Conservation (phyloP, 345 rosid genomes). For the Pistacia vera region DNA sequence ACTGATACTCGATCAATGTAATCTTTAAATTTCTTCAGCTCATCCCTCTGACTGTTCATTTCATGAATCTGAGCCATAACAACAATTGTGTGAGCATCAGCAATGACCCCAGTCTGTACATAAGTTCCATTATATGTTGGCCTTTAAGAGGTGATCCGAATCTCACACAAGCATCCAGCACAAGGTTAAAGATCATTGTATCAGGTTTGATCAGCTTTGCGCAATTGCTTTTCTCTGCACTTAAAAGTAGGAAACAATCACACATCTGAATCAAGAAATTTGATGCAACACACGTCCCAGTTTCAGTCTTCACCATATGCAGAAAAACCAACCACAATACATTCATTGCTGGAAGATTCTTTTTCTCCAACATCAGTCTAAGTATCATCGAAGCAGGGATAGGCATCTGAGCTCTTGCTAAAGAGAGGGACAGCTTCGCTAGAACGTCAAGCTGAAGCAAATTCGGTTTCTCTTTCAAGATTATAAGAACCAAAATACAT, state of each 20-base stretch:
- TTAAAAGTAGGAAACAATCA: slow-evolving; percentile 28
- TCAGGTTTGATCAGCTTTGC: slow-evolving; percentile 54
- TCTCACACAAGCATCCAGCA: slow-evolving; percentile 74
- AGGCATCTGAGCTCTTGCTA: slow-evolving; percentile 75
- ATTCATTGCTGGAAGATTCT: slow-evolving; percentile 32
- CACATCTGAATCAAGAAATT: slow-evolving; percentile 72
- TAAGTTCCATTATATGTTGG: slow-evolving; percentile 66
- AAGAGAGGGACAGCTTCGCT: slow-evolving; percentile 55
- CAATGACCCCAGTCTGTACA: slow-evolving; percentile 54
- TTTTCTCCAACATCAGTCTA: slow-evolving; percentile 56
- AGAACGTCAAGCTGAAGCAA: slow-evolving; percentile 41
- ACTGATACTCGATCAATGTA: slow-evolving; percentile 44
- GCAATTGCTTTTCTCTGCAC: slow-evolving; percentile 20
- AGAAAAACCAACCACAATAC: slow-evolving; percentile 48
- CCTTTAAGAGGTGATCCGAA: slow-evolving; percentile 70
- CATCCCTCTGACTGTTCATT: slow-evolving; percentile 77
- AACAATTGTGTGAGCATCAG: slow-evolving; percentile 73
- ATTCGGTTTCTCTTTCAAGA: slow-evolving; percentile 46
- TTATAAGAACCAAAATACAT: slow-evolving; percentile 40
- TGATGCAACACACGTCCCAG: slow-evolving; percentile 67
- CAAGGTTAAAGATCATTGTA: slow-evolving; percentile 70
- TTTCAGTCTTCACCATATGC: slow-evolving; percentile 79
- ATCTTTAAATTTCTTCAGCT: slow-evolving; percentile 67
- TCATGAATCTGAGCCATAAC: slow-evolving; percentile 61
- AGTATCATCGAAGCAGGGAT: slow-evolving; percentile 55